Evolutionary conservation across 495 filamentous ascomycete species (phyloP), one percentile per base, ranked within the genome.

Genomic region (Penicillium mononematosum): DNA sequence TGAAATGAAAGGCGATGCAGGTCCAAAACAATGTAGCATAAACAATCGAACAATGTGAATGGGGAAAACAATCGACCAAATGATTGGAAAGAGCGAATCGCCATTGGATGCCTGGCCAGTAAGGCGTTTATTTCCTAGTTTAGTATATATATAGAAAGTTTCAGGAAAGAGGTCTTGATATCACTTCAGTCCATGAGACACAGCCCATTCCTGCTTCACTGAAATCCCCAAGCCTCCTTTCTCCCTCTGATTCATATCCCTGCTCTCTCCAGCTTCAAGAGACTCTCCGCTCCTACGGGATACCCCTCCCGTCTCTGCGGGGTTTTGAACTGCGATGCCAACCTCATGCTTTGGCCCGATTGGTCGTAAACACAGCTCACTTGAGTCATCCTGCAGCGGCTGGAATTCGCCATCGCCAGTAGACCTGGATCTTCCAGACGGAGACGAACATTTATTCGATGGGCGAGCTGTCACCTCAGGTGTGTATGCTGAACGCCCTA

Each of bases 401-500:
- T 22, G 29, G 27, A 48, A 48, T 9, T 32, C 46, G 5, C 9
- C 16, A 32, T 48, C 46, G 11, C 10, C n/a, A 20, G 44, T 8
- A 16, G 12, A 27, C 14, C 16, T 17, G 3, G 44, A 46, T 17
- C 44, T 46, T 29, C 14, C 25, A 9, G 22, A 27, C 24, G 24
- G 24, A 2, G 24, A n/a, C 5, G 24, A 29, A 16, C 14, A 48
- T 6, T 34, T 48, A n/a, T 16, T 20, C 8, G 46, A 22, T 22
- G 29, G 8, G n/a, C 10, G 29, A 14, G 29, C 46, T n/a, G 46
- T 48, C 1, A 32, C 10, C 3, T 48, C 46, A 3, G 46, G 46
- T 2, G 46, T 32, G 29, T 32, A 20, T 12, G 9, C 2, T 11
- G 45, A 53, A 3, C 63, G 63, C 0, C 54, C 54, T 0, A 66